Conservation (phyloP, 345 rosid species). For the Kernera saxatilis region DNA sequence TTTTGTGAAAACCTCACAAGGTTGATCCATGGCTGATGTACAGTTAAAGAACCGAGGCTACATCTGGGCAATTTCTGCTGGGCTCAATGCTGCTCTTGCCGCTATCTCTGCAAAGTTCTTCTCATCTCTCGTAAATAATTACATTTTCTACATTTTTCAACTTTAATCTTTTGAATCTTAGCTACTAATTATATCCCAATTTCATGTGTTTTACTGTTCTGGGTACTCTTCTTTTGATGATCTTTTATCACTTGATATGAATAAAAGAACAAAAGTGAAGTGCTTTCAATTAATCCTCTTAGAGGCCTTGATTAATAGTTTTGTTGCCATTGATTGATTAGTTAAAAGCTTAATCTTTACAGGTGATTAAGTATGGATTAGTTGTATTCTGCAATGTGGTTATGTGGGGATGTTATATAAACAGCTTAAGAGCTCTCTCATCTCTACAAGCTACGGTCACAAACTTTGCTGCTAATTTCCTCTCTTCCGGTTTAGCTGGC, state of each 20-base stretch:
- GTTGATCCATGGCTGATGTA: constrained; percentile 17
- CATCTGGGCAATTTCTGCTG: constrained; percentile 64
- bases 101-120: constrained; percentile 79
- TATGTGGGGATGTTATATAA: constrained; percentile 94
- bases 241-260: no score
- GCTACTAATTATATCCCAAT: neutral
- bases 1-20: neutral
- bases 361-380: constrained; percentile 56
- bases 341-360: neutral
- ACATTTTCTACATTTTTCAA: neutral
- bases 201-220: neutral
- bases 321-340: neutral
- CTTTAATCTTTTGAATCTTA: neutral
- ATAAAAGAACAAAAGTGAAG: no score
- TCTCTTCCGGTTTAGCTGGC: constrained; percentile 80
- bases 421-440: constrained; percentile 83
- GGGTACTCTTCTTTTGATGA: neutral
- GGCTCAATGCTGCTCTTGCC: constrained; percentile 69
- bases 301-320: neutral
- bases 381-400: constrained; percentile 59
- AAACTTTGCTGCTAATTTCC: constrained; percentile 82
- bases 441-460: constrained; percentile 85
- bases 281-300: neutral
- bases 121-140: constrained; percentile 36
- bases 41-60: constrained; percentile 45